A percentile compares a stretch with the other conserved stretches of the same genome.
Conservation (phyloP, 495 filamentous ascomycete genomes). For the Aspergillus bridgeri region DNA sequence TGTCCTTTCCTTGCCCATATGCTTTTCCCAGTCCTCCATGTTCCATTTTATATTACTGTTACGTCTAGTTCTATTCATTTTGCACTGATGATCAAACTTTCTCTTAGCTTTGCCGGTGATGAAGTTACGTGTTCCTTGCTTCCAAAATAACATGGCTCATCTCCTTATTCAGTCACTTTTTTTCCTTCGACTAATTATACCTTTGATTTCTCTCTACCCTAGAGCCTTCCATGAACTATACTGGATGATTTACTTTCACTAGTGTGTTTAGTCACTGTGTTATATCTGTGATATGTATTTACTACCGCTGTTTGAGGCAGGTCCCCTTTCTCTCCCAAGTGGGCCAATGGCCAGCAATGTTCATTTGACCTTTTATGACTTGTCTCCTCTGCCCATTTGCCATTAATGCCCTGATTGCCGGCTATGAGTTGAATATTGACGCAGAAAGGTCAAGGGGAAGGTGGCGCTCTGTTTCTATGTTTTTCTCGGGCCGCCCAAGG, state of each 20-base stretch:
- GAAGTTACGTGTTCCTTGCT: slow-evolving; percentile 32
- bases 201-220: slow-evolving; percentile 8
- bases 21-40: slow-evolving; percentile 20
- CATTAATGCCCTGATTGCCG: too few relatives aligned
- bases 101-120: slow-evolving; percentile 18
- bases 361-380: too few relatives aligned
- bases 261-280: slow-evolving; percentile 17
- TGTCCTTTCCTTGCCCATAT: slow-evolving; percentile 13
- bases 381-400: too few relatives aligned
- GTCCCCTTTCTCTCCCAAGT: too few relatives aligned
- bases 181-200: slow-evolving; percentile 1
- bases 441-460: too few relatives aligned
- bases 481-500: too few relatives aligned
- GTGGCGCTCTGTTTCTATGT: too few relatives aligned
- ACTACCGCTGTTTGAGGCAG: background rate
- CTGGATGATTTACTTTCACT: slow-evolving; percentile 11
- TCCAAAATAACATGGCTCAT: slow-evolving; percentile 30
- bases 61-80: slow-evolving; percentile 17
- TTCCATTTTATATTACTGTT: slow-evolving; percentile 21
- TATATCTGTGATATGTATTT: background rate
- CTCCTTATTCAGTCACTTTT: slow-evolving; percentile 14
- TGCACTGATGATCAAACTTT: slow-evolving; percentile 7
- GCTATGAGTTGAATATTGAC: too few relatives aligned
- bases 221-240: slow-evolving; percentile 15
- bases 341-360: too few relatives aligned